Evolutionary conservation across 805 yeast species (phyloP).

Genomic region (Ogataea siamensis): DNA sequence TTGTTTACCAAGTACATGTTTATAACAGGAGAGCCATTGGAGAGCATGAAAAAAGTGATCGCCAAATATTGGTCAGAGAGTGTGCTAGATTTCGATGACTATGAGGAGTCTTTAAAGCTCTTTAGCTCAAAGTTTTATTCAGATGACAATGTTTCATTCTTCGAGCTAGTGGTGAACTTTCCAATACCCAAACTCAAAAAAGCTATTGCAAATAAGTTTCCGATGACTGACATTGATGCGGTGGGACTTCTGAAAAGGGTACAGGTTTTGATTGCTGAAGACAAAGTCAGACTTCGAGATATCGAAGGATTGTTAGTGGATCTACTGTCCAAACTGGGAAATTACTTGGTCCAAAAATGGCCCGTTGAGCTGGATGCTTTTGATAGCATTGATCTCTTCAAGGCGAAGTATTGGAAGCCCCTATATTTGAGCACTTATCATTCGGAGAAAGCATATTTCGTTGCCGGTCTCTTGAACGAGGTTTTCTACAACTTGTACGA

Average conservation of each 20-base stretch:
- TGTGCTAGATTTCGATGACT: slow-evolving; percentile 8
- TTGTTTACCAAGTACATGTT: slow-evolving; percentile 45
- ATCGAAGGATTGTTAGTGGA: slow-evolving; percentile 34
- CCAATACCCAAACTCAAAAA: slow-evolving; percentile 30
- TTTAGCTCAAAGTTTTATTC: slow-evolving; percentile 7
- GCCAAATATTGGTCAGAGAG: slow-evolving; percentile 17
- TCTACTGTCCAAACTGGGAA: slow-evolving; percentile 46
- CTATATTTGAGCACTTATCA: slow-evolving; percentile 14
- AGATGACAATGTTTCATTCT: slow-evolving; percentile 28
- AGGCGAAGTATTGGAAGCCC: slow-evolving; percentile 27
- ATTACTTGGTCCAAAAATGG: slow-evolving; percentile 32
- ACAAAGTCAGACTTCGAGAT: slow-evolving; percentile 19
- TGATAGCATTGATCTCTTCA: slow-evolving; percentile 18
- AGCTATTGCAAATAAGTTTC: slow-evolving; percentile 33
- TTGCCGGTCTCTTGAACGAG: slow-evolving; percentile 29
- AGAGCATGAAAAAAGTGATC: slow-evolving; percentile 18
- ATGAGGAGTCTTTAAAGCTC: slow-evolving; percentile 12
- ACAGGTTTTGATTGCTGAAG: slow-evolving; percentile 30
- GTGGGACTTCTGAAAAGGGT: slow-evolving; percentile 45
- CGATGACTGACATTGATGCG: slow-evolving; percentile 47
- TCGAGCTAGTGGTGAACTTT: slow-evolving; percentile 35
- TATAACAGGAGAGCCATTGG: slow-evolving; percentile 58
- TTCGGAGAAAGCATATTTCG: slow-evolving; percentile 6
- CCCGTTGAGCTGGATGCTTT: not conserved
- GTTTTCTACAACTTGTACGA: slow-evolving; percentile 21